Base-by-base conservation (phyloP, 371 early-diverging fungal genomes). In the Amoeboradix gromovi region DNA sequence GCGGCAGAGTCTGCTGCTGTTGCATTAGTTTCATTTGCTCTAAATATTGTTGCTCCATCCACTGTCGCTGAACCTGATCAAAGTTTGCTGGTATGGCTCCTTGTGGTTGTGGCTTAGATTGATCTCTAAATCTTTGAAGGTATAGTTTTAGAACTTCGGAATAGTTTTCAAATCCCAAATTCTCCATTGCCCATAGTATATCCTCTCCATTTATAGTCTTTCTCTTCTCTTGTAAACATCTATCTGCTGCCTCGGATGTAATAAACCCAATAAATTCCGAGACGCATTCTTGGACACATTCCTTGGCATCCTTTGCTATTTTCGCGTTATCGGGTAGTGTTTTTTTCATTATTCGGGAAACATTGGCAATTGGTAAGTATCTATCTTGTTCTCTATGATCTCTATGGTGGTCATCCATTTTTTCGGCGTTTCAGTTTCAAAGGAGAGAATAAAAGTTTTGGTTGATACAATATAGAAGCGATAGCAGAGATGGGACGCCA, bases 181-280 rank as follows among this genome's bases (percentile, higher is more conserved):
- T 87, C 74, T 95, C 90, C 92, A 99, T 91, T 1, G 99, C 94
- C 88, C 94, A 91, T 67, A 99, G 80, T 31, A 99, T 89, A 79
- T 99, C 99, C 74, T 99, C 99, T n/a, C 98, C 96, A 73, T 91
- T 96, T 74, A 99, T 89, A 0, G 98, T 98, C 75, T 98, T 98
- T 70, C 98, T 81, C 78, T 94, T 93, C 79, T 97, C 99, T 72
- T 87, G 81, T 72, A 83, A 83, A 76, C 95, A 94, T 66, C 92
- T 84, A 74, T 96, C 94, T 77, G 89, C 86, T 12, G 97, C 96
- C 77, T 95, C 97, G 74, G 93, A 93, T 28, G 98, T 97, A 69
- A 99, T 86, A 75, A 99, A 97, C 16, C 92, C 87, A 76, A 99
- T 98, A 76, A 99, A 99, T 80, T 99, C 99, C 28, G 93, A 92